Percentiles rank a stretch among this genome's conserved stretches.
These are phyloP conservation scores for Priceomyces haplophilus DNA, from an alignment of 805 yeast species.

Conservation along the genomic window DNA sequence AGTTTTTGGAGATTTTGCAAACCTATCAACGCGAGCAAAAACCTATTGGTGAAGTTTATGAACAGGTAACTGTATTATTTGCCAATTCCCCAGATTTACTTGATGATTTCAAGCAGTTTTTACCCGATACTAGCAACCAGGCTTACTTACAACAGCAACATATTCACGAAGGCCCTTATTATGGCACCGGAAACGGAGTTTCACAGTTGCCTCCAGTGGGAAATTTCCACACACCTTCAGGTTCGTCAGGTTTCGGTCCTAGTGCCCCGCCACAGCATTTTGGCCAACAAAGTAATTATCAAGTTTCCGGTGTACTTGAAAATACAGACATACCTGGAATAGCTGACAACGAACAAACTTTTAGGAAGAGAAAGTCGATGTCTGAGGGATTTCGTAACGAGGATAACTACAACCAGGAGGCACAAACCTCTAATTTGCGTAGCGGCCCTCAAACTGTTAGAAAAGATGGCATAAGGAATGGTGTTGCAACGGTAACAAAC, in stretches of 20 bases:
- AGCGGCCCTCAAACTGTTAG: conserved; percentile 26
- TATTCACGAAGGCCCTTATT: conserved; percentile 20
- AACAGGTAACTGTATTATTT: conserved; percentile 85
- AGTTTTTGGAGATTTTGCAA: conserved; percentile 89
- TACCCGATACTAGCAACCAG: conserved; percentile 74
- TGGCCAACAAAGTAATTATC: conserved; percentile 16
- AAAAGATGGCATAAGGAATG: conserved; percentile 21
- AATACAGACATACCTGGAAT: conserved; percentile 10
- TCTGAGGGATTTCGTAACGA: conserved; percentile 31
- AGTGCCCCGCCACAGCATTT: conserved; percentile 17
- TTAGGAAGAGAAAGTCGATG: conserved; percentile 21
- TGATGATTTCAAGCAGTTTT: conserved; percentile 91
- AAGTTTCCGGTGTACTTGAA: conserved; percentile 10
- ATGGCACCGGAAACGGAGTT: conserved; percentile 22
- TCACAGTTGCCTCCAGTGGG: conserved; percentile 85
- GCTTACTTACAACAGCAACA: conserved; percentile 17
- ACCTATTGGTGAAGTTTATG: conserved; percentile 92
- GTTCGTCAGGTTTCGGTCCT: conserved; percentile 25
- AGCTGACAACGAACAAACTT: conserved; percentile 5
- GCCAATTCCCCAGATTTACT: conserved; percentile 91
- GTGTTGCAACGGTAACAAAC: conserved; percentile 33
- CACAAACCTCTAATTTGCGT: conserved; percentile 49
- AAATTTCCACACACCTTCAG: conserved; percentile 69
- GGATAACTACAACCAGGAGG: conserved; percentile 39
- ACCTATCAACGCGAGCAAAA: conserved; percentile 95